phyloP scores from a whole-genome alignment of 169 alveolate species.

The Plasmodium vivax region DNA sequence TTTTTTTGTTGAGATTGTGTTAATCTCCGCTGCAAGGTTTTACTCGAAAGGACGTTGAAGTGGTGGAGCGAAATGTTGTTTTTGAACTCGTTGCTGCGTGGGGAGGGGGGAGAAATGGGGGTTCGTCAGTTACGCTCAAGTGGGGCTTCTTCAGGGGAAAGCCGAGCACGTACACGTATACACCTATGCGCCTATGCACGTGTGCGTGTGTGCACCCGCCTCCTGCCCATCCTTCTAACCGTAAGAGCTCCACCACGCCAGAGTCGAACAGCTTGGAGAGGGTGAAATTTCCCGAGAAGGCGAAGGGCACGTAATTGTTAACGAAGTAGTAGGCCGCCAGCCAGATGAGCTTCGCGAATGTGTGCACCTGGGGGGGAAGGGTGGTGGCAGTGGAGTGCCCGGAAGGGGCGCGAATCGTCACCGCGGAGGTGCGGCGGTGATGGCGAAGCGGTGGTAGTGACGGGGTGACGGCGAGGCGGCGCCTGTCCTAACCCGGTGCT shows the following conservation, averaged over 20 bases:
- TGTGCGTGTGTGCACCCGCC: neutral
- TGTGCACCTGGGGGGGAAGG: neutral
- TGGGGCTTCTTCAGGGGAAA: neutral
- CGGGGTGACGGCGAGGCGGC: neutral
- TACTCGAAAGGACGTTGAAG: conserved; percentile 54
- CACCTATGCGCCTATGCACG: too few species aligned
- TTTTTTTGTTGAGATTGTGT: neutral
- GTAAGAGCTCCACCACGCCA: conserved; percentile 10
- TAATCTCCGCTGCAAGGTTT: neutral
- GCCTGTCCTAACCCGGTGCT: neutral
- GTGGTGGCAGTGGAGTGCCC: neutral
- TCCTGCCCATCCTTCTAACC: neutral
- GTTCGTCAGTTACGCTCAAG: neutral
- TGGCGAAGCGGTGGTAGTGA: neutral
- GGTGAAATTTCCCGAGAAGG: conserved; percentile 50
- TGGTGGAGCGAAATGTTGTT: conserved; percentile 37
- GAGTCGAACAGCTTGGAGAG: conserved; percentile 20
- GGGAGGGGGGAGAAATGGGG: neutral
- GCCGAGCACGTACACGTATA: neutral
- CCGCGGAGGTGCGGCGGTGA: neutral
- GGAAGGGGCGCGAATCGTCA: neutral
- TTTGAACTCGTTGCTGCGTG: conserved; percentile 32
- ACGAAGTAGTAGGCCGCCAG: conserved; percentile 49
- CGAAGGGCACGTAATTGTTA: conserved; percentile 42
- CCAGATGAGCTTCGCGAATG: conserved; percentile 51